Conservation (phyloP, 306 rosid genomes). For the Pyrus pyrifolia region DNA sequence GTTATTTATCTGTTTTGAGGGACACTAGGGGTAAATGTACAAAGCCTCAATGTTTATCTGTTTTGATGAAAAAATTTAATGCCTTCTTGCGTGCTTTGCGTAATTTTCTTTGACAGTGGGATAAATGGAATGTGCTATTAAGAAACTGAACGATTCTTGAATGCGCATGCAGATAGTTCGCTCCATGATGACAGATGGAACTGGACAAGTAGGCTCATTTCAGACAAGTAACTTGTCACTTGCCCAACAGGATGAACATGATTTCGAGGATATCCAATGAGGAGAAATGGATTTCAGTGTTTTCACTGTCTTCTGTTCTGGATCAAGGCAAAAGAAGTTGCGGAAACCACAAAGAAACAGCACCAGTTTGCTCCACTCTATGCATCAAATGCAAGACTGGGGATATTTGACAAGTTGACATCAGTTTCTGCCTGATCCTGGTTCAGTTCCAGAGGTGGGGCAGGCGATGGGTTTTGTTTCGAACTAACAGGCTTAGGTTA, state of each 20-base stretch:
- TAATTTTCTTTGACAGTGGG: background rate
- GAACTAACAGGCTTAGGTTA: too few species aligned
- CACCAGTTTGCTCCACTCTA: background rate
- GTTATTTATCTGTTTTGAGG: background rate
- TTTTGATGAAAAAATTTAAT: background rate
- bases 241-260: constrained; percentile 35
- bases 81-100: background rate
- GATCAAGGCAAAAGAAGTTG: background rate
- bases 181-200: constrained; percentile 56
- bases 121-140: background rate
- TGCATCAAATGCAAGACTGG: background rate
- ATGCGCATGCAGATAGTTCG: constrained; percentile 59
- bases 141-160: background rate
- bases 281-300: background rate
- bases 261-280: constrained; percentile 44
- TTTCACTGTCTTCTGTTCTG: background rate
- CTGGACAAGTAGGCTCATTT: constrained; percentile 42
- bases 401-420: background rate
- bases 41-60: background rate
- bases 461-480: too few species aligned
- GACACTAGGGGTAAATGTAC: background rate
- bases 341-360: background rate
- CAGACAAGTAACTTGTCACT: constrained; percentile 26
- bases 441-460: background rate
- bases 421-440: background rate